Evolutionary conservation across 2,329 filamentous ascomycete species (phyloP), one percentile per base, ranked within the genome.

Genomic region (Phoma sp.): DNA sequence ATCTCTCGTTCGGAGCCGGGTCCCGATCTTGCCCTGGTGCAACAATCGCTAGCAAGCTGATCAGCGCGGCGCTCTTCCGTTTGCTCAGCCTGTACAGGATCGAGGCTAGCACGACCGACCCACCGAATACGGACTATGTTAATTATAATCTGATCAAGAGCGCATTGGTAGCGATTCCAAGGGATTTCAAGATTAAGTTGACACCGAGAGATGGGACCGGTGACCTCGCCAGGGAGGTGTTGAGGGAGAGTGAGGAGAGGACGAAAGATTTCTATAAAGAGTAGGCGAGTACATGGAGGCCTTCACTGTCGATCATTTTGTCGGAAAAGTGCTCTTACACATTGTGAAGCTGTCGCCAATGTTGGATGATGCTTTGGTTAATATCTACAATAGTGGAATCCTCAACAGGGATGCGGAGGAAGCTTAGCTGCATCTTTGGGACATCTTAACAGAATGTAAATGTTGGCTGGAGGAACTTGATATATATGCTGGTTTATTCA

Each of bases 71-170:
- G 3, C 69, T 84, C 0, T 68, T 83, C 6, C 76, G 82, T 3
- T 68, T 84, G 1, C 57, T 84, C n/a, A 74, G 76, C 3, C 75
- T 76, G 7, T 84, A 81, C 68, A 77, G 74, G 57, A 80, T 83
- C 47, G 76, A 83, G 26, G 76, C 83, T 20, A 78, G 76, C 60
- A 74, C 80, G 43, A 62, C 67, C 0, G 71, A 79, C 36, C 83
- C 84, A 0, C 84, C 84, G 0, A 86, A 85, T 58, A 86, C 83
- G 0, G 83, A 86, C 63, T 86, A 86, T 56, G 80, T 86, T 4
- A 83, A 87, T 5, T 86, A 86, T 61, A 87, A 86, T 59, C 78
- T 82, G 61, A 80, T 85, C 61, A 86, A 86, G n/a, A 81, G 79
- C 1, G 84, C 84, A 0, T 61, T 87, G 28, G 84, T 86, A 11